Evolutionary conservation across 2,329 filamentous ascomycete species (phyloP).

Genomic region (Hymenotorrendiella dingleyae): DNA sequence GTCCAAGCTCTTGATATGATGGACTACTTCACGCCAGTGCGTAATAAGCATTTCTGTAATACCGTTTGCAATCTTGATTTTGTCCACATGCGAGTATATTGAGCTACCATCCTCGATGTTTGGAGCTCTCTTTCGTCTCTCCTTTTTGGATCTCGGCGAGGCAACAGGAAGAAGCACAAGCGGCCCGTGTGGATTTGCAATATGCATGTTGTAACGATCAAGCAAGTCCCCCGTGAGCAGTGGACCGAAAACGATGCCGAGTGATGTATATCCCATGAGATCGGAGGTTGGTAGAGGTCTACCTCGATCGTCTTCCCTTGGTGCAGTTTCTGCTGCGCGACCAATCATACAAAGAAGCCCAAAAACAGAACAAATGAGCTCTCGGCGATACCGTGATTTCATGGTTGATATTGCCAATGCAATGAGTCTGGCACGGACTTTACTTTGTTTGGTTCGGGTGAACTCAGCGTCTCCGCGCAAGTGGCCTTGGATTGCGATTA

Average conservation of each 20-base stretch:
- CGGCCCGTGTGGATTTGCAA: conserved; percentile 23
- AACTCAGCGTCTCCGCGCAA: conserved; percentile 46
- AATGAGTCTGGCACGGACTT: conserved; percentile 57
- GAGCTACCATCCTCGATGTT: conserved; percentile 18
- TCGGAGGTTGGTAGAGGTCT: conserved; percentile 49
- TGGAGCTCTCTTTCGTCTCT: conserved; percentile 32
- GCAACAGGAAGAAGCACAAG: conserved; percentile 26
- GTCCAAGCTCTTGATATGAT: conserved; percentile 48
- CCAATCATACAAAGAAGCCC: conserved; percentile 59
- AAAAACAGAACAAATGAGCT: conserved; percentile 62
- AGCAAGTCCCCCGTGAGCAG: conserved; percentile 54
- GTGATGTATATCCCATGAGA: conserved; percentile 57
- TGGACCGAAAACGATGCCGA: conserved; percentile 61
- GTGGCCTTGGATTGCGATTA: conserved; percentile 55
- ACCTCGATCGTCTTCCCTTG: conserved; percentile 46
- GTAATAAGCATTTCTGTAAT: conserved; percentile 61
- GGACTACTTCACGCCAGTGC: conserved; percentile 59
- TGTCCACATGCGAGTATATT: conserved; percentile 40
- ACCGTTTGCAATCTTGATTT: conserved; percentile 50
- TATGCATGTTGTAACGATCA: conserved; percentile 39
- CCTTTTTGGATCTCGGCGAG: conserved; percentile 38
- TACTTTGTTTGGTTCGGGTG: conserved; percentile 47
- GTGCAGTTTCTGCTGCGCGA: conserved; percentile 46
- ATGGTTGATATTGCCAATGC: conserved; percentile 56
- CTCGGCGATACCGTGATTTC: conserved; percentile 53